Conservation (phyloP, 2,329 filamentous ascomycete genomes). For the Colletotrichum plurivorum region DNA sequence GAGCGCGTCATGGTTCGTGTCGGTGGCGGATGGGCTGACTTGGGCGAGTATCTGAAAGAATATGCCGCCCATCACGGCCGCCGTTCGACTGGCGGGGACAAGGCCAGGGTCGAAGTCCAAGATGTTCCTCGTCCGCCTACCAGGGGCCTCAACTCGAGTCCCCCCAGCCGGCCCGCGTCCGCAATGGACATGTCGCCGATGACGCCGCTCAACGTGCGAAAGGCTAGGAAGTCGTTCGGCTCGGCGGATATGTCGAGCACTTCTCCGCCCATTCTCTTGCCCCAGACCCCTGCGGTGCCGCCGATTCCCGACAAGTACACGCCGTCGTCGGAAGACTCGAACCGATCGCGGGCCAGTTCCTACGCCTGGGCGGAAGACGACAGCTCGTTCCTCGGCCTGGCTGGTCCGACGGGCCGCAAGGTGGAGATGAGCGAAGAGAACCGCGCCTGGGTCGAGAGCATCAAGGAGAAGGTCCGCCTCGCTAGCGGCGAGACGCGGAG, state of each 20-base stretch:
- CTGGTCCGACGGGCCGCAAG: constrained; percentile 76
- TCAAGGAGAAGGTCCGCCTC: constrained; percentile 83
- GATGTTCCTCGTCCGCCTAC: constrained; percentile 56
- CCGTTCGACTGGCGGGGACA: constrained; percentile 65
- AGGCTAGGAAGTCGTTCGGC: constrained; percentile 64
- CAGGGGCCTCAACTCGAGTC: constrained; percentile 48
- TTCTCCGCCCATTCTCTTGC: constrained; percentile 46
- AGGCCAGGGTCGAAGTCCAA: constrained; percentile 70
- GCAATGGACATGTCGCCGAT: constrained; percentile 56
- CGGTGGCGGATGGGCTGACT: constrained; percentile 97
- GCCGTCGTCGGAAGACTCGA: constrained; percentile 61
- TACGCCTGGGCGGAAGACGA: constrained; percentile 72
- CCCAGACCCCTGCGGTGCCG: constrained; percentile 60
- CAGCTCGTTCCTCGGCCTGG: constrained; percentile 74
- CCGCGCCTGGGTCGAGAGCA: constrained; percentile 84
- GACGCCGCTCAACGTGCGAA: constrained; percentile 68
- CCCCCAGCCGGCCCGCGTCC: constrained; percentile 52
- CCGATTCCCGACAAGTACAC: constrained; percentile 53
- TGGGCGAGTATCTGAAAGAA: constrained; percentile 94
- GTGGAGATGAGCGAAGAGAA: constrained; percentile 80
- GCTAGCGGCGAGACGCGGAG: constrained; percentile 71
- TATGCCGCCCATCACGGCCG: constrained; percentile 93
- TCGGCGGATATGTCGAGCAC: constrained; percentile 46
- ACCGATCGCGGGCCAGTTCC: constrained; percentile 66
- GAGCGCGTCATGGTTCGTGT: constrained; percentile 98